Base-by-base conservation (phyloP, 352 stramenopile genomes). In the Thraustochytrium sp. region DNA sequence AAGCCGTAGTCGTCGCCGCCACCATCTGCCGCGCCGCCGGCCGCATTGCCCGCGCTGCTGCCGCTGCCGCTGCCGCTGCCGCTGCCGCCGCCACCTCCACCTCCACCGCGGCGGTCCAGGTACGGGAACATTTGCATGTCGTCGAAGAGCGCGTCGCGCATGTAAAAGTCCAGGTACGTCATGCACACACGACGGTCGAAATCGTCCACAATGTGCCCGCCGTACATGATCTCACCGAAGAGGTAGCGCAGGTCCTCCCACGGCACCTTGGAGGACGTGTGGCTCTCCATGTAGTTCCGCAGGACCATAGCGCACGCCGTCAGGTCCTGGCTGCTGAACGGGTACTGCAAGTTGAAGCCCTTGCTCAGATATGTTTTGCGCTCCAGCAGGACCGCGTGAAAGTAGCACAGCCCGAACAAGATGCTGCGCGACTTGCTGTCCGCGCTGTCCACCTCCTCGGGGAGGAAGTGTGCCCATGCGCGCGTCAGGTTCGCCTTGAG, bases 81-180 rank as follows among this genome's bases (percentile, higher is more conserved):
- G n/a, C 29, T 31, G 23, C 53, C 68, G 53, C 29, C 51, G 3
- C 11, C 40, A 26, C n/a, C 23, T 21, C n/a, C 23, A 18, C 62
- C 16, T 5, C 40, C 11, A 5, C 44, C 1, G 37, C 97, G 97
- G 65, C 98, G 94, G 61, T 98, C 94, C 9, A 96, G 93, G 84
- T 97, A 98, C 31, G 96, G 96, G 88, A 98, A 98, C 91, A 99
- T 95, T 82, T 99, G 95, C 88, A 96, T 98, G 86, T 98, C 95
- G 84, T 99, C 96, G 37, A 99, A 86, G 56, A 98, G 86, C 84
- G 98, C 94, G 74, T 98, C 95, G 55, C 96, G 95, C 94, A 98
- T 98, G 92, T 97, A 98, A 82, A 96, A 97, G 78, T 98, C 94
- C 23, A 98, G 90, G 89, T 98, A 98, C 63, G 95, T 97, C 75